These are phyloP conservation scores for Clohesyomyces aquaticus DNA, from an alignment of 495 filamentous ascomycete species.

Conservation along the genomic window DNA sequence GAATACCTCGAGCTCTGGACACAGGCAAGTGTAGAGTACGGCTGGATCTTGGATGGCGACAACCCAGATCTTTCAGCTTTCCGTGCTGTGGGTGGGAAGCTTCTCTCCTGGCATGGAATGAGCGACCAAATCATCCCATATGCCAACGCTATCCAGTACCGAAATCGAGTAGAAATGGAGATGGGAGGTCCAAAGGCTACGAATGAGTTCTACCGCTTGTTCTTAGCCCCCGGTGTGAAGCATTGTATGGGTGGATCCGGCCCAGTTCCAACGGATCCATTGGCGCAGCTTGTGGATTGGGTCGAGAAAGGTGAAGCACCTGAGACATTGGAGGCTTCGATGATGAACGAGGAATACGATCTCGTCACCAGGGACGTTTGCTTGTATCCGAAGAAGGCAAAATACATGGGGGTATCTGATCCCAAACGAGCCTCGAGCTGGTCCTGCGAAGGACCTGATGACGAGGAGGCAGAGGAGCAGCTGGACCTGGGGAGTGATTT, in stretches of 20 bases:
- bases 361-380: conserved; percentile 27
- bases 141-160: conserved; percentile 42
- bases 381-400: conserved; percentile 24
- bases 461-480: neutral
- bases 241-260: conserved; percentile 44
- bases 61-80: conserved; percentile 53
- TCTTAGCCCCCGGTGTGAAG: conserved; percentile 46
- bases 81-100: conserved; percentile 47
- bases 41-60: conserved; percentile 45
- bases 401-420: conserved; percentile 35
- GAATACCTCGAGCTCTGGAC: conserved; percentile 42
- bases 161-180: conserved; percentile 38
- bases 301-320: conserved; percentile 51
- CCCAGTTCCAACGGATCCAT: conserved; percentile 28
- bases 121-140: conserved; percentile 40
- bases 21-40: conserved; percentile 40
- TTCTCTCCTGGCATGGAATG: conserved; percentile 54
- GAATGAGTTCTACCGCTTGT: conserved; percentile 48
- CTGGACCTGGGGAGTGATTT: neutral
- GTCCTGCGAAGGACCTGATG: conserved; percentile 27
- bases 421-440: conserved; percentile 30
- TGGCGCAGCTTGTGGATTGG: conserved; percentile 49
- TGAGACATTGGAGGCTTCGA: conserved; percentile 37
- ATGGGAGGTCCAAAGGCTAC: conserved; percentile 38
- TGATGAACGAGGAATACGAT: conserved; percentile 17